Conservation (phyloP, 257 asterid species). For the Nicotiana obtusifolia region DNA sequence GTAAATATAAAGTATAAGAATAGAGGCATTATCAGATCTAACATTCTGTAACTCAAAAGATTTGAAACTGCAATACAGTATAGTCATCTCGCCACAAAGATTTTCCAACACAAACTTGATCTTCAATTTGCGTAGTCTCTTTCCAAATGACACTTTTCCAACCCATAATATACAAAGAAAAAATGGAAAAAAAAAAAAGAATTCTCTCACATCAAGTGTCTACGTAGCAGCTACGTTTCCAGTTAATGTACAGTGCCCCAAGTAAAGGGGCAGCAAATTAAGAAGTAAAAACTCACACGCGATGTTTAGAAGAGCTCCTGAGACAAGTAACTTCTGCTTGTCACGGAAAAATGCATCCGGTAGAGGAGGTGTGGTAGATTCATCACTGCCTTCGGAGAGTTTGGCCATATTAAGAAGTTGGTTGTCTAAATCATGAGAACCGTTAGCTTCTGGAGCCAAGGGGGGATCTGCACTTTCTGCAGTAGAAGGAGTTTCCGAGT, state of each 20-base stretch:
- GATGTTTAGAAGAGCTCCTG: slow-evolving; percentile 17
- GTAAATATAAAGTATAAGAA: too few relatives aligned
- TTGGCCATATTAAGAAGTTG: slow-evolving; percentile 25
- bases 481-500: slow-evolving; percentile 26
- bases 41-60: not conserved
- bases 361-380: slow-evolving; percentile 13
- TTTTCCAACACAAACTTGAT: not conserved
- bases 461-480: slow-evolving; percentile 42
- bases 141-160: slow-evolving; percentile 12
- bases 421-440: slow-evolving; percentile 38
- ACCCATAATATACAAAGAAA: slow-evolving; percentile 35
- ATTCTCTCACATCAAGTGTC: not conserved
- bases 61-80: not conserved
- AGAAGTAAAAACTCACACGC: slow-evolving; percentile 16
- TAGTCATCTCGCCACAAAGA: not conserved
- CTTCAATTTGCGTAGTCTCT: slow-evolving; percentile 1
- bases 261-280: slow-evolving; percentile 18
- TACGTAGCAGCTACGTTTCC: slow-evolving; percentile 18
- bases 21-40: not conserved
- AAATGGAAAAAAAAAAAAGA: slow-evolving; percentile 13
- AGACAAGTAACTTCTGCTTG: slow-evolving; percentile 17
- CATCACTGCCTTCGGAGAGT: slow-evolving; percentile 13
- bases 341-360: slow-evolving; percentile 15
- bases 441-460: slow-evolving; percentile 41
- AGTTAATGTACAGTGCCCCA: slow-evolving; percentile 32